These are phyloP conservation scores for Thielaviopsis populi DNA, from an alignment of 2,329 filamentous ascomycete species.

Conservation along the genomic window DNA sequence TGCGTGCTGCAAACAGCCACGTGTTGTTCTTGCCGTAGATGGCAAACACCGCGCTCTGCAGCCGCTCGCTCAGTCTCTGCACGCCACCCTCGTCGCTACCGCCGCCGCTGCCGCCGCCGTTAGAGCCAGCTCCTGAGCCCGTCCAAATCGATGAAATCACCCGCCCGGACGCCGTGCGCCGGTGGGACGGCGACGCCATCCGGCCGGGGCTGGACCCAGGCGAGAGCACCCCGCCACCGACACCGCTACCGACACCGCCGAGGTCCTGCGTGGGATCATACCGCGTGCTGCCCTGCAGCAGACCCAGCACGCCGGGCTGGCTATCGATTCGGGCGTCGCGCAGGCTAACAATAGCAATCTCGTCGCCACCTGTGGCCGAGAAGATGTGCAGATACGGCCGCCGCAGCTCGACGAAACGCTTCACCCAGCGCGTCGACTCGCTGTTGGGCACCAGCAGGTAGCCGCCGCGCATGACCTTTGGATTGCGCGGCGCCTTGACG, in stretches of 20 bases:
- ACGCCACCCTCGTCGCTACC: slow-evolving; percentile 29
- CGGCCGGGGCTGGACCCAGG: not conserved
- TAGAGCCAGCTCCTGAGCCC: slow-evolving; percentile 28
- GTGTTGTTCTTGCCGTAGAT: slow-evolving; percentile 91
- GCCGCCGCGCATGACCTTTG: slow-evolving; percentile 66
- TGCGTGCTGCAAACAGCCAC: slow-evolving; percentile 82
- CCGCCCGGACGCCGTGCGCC: slow-evolving; percentile 35
- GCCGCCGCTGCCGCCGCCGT: slow-evolving; percentile 16
- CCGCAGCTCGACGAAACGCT: slow-evolving; percentile 82
- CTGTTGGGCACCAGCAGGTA: slow-evolving; percentile 76
- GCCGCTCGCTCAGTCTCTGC: slow-evolving; percentile 40
- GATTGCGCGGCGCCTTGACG: slow-evolving; percentile 65
- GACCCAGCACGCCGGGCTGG: slow-evolving; percentile 68
- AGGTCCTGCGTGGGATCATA: slow-evolving; percentile 24
- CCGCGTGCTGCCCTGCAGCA: slow-evolving; percentile 44
- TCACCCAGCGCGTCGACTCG: slow-evolving; percentile 71
- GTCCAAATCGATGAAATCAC: slow-evolving; percentile 43
- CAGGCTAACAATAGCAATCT: slow-evolving; percentile 77
- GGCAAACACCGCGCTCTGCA: slow-evolving; percentile 69
- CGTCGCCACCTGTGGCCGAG: slow-evolving; percentile 70
- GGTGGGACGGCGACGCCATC: slow-evolving; percentile 28
- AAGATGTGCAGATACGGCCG: slow-evolving; percentile 87
- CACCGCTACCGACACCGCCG: not conserved
- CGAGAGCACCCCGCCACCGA: not conserved
- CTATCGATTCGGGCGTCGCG: slow-evolving; percentile 84